phyloP scores from a whole-genome alignment of 2,329 filamentous ascomycete genomes.

The Clonostachys sp. region DNA sequence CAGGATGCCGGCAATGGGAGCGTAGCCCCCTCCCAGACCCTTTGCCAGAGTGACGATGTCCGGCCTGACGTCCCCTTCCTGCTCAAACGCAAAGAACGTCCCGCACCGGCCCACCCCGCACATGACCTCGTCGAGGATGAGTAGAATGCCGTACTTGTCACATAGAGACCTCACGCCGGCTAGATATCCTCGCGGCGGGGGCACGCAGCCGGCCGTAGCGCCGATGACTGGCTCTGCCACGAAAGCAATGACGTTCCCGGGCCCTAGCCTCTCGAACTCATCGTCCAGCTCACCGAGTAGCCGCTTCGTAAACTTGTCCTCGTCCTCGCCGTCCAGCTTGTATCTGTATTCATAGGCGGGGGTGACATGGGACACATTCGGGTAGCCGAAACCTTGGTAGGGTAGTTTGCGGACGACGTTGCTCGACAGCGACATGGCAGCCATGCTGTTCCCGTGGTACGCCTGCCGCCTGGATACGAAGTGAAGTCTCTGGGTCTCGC shows the following conservation, averaged over 20 bases:
- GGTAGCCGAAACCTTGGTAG: constrained; percentile 15
- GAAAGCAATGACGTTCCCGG: constrained; percentile 41
- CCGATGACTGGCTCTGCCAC: constrained; percentile 45
- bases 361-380: constrained; percentile 16
- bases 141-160: constrained; percentile 46
- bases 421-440: constrained; percentile 31
- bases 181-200: constrained; percentile 48
- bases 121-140: constrained; percentile 64
- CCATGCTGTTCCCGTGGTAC: constrained; percentile 47
- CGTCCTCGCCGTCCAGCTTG: constrained; percentile 19
- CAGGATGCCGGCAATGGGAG: constrained; percentile 48
- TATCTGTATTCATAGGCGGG: constrained; percentile 14
- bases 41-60: constrained; percentile 58
- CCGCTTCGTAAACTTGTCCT: constrained; percentile 29
- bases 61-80: constrained; percentile 26
- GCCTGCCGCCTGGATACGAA: constrained; percentile 38
- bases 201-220: constrained; percentile 44
- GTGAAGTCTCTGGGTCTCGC: constrained; percentile 25
- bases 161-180: constrained; percentile 48
- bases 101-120: constrained; percentile 60
- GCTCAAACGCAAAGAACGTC: constrained; percentile 45
- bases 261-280: constrained; percentile 38
- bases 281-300: constrained; percentile 38
- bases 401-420: constrained; percentile 15
- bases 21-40: constrained; percentile 52